Evolutionary conservation across 768 basidiomycete genomes (phyloP), one percentile per base, ranked within the genome.

Genomic region (Phanerochaete carnosa): DNA sequence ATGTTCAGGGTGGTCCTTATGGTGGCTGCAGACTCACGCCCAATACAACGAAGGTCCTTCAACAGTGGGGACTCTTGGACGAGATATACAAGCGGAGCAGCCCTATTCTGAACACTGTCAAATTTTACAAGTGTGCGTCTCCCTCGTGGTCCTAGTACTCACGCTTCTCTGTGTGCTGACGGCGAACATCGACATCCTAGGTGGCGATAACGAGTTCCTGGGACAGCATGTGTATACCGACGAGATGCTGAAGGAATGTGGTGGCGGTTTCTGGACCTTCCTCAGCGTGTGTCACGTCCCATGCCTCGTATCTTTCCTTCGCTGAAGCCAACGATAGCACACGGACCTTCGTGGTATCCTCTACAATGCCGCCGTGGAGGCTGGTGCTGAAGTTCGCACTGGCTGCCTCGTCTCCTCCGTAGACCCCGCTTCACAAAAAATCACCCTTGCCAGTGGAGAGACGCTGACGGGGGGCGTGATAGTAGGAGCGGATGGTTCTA

Each of bases 151-250:
- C 11, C 43, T 4, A 22, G n/a, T n/a, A n/a, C n/a, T n/a, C n/a
- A n/a, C n/a, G n/a, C n/a, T 50, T 3, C 12, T 54, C 8, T 16
- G 19, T 54, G 39, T 46, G n/a, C 45, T 22, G 3, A 8, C 26
- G 35, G 3, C 39, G 33, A 30, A 0, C 46, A 16, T n/a, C 6
- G 19, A 39, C 16, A 46, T 16, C 52, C 45, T 19, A 83, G 83
- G 79, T 30, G 70, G 75, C 53, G 77, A 72, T 2, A 81, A 80
- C 5, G 74, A 80, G 30, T 62, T 74, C 3, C 68, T 87, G 37
- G 81, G 80, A 1, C 62, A 69, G 7, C 78, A 83, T 37, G 71
- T 74, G 33, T 79, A 85, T 72, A 75, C 79, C 53, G 77, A 81
- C 39, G 72, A 79, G 47, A 73, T 83, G 55, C 64, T 85, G 45